Conservation (phyloP, 805 yeast species). For the Peterozyma toletana region DNA sequence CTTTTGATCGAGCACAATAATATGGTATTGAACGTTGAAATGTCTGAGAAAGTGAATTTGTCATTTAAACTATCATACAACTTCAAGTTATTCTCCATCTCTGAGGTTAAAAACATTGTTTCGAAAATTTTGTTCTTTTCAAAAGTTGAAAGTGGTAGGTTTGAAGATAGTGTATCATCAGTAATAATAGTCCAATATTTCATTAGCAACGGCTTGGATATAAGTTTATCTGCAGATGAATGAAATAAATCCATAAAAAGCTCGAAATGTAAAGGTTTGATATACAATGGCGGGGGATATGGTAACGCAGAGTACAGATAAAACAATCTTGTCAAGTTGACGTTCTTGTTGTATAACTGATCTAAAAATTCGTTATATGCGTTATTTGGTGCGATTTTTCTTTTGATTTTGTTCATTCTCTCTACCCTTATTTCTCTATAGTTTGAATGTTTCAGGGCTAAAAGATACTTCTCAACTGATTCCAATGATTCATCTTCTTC, state of each 20-base stretch:
- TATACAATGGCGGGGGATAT: constrained; percentile 4
- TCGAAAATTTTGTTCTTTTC: not conserved
- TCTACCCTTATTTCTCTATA: no score
- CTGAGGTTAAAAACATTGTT: constrained; percentile 2
- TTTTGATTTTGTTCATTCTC: not conserved
- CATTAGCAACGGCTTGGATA: no score
- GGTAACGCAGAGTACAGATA: constrained; percentile 3
- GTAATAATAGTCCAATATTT: not conserved
- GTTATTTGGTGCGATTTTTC: constrained; percentile 2
- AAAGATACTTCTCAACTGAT: no score
- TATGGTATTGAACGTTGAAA: constrained; percentile 1
- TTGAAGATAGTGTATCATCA: not conserved
- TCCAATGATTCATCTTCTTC: no score
- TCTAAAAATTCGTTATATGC: constrained; percentile 3
- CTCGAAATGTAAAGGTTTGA: constrained; percentile 4
- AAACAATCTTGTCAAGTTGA: constrained; percentile 1
- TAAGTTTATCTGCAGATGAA: no score
- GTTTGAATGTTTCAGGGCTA: no score
- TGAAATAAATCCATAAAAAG: not conserved
- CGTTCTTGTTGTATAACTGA: not conserved
- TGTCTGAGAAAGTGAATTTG: constrained; percentile 1
- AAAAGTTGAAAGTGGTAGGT: constrained; percentile 1
- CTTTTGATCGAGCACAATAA: not conserved
- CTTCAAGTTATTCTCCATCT: not conserved
- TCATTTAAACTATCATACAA: constrained; percentile 1